Base-by-base conservation (phyloP, 78 protist genomes). In the Dictyostelium firmibasis region DNA sequence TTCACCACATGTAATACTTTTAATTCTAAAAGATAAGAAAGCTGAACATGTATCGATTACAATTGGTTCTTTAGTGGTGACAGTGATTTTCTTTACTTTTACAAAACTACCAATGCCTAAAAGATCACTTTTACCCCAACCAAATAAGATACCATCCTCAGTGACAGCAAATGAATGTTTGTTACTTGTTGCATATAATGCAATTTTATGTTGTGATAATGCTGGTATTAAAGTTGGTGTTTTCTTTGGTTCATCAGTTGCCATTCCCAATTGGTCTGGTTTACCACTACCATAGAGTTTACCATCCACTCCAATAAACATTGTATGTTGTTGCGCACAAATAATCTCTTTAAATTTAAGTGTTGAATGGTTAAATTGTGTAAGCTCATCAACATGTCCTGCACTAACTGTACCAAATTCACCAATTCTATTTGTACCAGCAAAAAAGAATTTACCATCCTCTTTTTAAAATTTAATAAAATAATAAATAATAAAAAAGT, bases 91-190 rank as follows among this genome's bases (percentile, higher is more conserved):
- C 29, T 89, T 89, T 67, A 89, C 82, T 43, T 76, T 81, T 14
- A 70, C 74, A 70, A 89, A 89, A 16, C 50, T n/a, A 64, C 94
- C 94, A 33, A 78, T 27, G 33, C 94, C 94, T 10, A 89, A 14
- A 25, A 47, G 38, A 33, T 89, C 94, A n/a, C 50, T 27, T 44
- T 84, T 69, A n/a, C 94, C 94, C 94, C 94, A 89, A 23, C 86
- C 94, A 81, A 41, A 89, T 43, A 89, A 25, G 38, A 36, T 64
- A n/a, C 84, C 84, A 11, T 67, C 31, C 9, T 78, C 53, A 3
- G 83, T 85, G 0, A 89, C 82, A 7, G 16, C 94, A 7, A 69
- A 36, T 29, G 94, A 81, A 69, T 89, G 94, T 43, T 43, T 53
- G 9, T 36, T 29, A 31, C 94, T 70, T 0, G 87, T 81, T 14